Base-by-base conservation (phyloP, 2,329 filamentous ascomycete species). In the Celoporthe dispersa region DNA sequence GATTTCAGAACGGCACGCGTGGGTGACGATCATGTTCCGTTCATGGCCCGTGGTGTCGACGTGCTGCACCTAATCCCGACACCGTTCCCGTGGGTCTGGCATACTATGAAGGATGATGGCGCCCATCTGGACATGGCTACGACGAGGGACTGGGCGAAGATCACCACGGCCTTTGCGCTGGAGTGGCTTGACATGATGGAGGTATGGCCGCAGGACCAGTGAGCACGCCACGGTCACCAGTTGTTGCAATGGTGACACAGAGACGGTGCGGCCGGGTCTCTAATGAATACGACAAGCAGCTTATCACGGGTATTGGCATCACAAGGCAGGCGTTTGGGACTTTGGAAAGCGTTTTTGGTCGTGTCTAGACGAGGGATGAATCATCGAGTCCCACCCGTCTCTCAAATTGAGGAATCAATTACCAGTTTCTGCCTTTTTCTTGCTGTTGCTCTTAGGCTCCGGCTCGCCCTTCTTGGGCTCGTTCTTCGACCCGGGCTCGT, bases 1-100 rank as follows among this genome's bases (percentile, higher is more conserved):
- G 79, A 82, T 44, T 86, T 92, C 75, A 80, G 72, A 57, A 78
- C 77, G 67, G 84, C 78, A 61, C 89, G 80, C 70, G 88, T 97
- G 12, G 85, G 90, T 73, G 96, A 99, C 78, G 96, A 99, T 77
- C 96, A 99, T 78, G 80, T 98, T 6, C 96, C 96, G 0, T 99
- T 99, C 76, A 89, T 98, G 85, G 83, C 83, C 48, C 88, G 93
- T 48, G 96, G 96, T 1, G 95, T 98, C 0, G 91, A 97, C 37
- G 86, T 98, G 22, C 80, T 99, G 70, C 96, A 99, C 81, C 80
- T 99, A 35, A 98, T 99, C 69, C 94, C 95, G 0, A 86, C 84
- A 4, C 91, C 91, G 0, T 98, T 98, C 78, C 94, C 94, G 0
- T 61, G 74, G 0, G 92, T 97, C 1, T 99, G 96, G 96, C 96